Percentiles rank a stretch among this genome's conserved stretches.
phyloP scores from a whole-genome alignment of 2,329 filamentous ascomycete species.

The Fusarium fujikuroi region DNA sequence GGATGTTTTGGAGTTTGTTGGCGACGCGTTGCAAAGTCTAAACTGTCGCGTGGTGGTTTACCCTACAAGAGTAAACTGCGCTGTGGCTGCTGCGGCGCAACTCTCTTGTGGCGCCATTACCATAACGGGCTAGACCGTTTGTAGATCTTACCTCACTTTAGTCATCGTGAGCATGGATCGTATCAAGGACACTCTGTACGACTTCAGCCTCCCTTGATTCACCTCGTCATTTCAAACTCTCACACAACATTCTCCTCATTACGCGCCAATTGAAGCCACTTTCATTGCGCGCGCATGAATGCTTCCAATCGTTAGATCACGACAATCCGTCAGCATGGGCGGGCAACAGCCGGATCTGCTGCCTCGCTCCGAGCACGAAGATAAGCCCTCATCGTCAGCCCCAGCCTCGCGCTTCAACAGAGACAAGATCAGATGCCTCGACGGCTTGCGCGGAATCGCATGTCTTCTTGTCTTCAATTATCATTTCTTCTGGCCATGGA shows the following conservation, averaged over 20 bases:
- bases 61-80: neutral
- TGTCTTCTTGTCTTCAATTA: slow-evolving; percentile 57
- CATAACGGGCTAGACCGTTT: slow-evolving; percentile 4
- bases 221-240: slow-evolving; percentile 1
- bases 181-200: slow-evolving; percentile 31
- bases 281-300: slow-evolving; percentile 20
- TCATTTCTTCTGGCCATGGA: slow-evolving; percentile 56
- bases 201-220: slow-evolving; percentile 17
- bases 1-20: neutral
- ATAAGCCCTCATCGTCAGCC: slow-evolving; percentile 22
- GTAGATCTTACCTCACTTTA: slow-evolving; percentile 15
- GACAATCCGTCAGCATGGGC: slow-evolving; percentile 35
- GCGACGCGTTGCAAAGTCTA: neutral
- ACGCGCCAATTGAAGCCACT: neutral
- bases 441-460: slow-evolving; percentile 55
- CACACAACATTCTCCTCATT: neutral
- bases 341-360: slow-evolving; percentile 30
- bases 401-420: slow-evolving; percentile 15
- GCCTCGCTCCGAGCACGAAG: slow-evolving; percentile 27
- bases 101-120: neutral
- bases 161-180: slow-evolving; percentile 17
- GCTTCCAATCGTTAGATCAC: slow-evolving; percentile 29
- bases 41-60: neutral
- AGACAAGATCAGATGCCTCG: slow-evolving; percentile 54
- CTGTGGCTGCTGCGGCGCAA: neutral